These are phyloP conservation scores for Penicillium brasilianum DNA, from an alignment of 2,329 filamentous ascomycete genomes.

Conservation along the genomic window DNA sequence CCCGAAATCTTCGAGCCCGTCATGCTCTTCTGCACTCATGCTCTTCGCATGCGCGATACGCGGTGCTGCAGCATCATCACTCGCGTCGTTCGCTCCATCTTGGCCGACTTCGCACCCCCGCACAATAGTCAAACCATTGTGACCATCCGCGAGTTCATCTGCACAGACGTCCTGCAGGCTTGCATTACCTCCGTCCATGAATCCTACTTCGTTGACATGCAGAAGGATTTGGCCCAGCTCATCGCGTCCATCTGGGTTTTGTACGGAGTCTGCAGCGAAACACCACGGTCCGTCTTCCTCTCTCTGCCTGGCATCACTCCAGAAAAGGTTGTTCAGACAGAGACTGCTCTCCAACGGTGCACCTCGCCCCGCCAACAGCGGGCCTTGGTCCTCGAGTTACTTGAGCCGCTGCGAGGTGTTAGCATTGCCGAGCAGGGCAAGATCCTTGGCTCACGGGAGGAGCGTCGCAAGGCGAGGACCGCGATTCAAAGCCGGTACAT, in stretches of 20 bases:
- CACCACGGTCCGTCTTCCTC: constrained; percentile 76
- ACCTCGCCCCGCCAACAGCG: constrained; percentile 75
- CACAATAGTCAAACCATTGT: constrained; percentile 57
- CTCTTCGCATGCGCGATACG: constrained; percentile 85
- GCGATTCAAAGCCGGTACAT: constrained; percentile 51
- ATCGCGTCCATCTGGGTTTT: constrained; percentile 84
- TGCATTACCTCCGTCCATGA: constrained; percentile 91
- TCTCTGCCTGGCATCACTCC: constrained; percentile 77
- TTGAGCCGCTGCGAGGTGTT: constrained; percentile 85
- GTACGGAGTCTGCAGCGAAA: constrained; percentile 72
- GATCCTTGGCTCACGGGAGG: constrained; percentile 58
- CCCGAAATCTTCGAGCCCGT: constrained; percentile 82
- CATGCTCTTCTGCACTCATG: constrained; percentile 88
- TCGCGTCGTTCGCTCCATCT: constrained; percentile 81
- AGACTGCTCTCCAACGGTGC: constrained; percentile 61
- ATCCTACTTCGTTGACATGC: constrained; percentile 93
- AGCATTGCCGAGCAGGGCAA: constrained; percentile 94
- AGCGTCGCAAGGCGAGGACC: constrained; percentile 49
- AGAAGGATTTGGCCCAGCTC: constrained; percentile 85
- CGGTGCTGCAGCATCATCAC: constrained; percentile 85
- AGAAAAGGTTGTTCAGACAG: constrained; percentile 68
- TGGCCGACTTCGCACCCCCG: constrained; percentile 73
- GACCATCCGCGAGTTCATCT: constrained; percentile 87
- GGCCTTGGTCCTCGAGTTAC: constrained; percentile 78
- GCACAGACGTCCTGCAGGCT: constrained; percentile 83